Evolutionary conservation across 2,329 filamentous ascomycete species (phyloP), one percentile per base, ranked within the genome.

Genomic region (Penicillium expansum): DNA sequence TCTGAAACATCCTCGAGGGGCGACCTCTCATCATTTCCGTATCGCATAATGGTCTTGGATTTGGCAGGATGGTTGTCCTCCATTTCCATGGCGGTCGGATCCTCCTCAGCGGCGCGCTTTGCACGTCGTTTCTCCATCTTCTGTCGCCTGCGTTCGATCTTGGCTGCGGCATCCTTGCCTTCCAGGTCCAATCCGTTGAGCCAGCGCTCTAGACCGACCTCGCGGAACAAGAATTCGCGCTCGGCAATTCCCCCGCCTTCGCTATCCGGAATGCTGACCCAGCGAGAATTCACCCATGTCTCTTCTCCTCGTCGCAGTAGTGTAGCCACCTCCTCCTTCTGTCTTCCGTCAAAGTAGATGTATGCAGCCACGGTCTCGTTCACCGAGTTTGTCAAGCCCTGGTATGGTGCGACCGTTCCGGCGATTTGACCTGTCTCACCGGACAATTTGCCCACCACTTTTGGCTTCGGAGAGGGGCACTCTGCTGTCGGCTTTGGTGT

Each of bases 361-460:
- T 99, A 99, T 37, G 93, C 94, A 32, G 94, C 94, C 67, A 99
- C 93, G 14, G 94, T 99, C 78, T 99, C 94, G 75, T 97, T 96
- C 55, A 91, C 88, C 32, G 91, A 96, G 59, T 90, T 88, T 20
- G 94, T 97, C 78, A 97, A 86, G 52, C 94, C 91, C 62, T 93
- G 89, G 76, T 99, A 99, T 1, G 93, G 91, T 53, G 84, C 86
- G 60, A 97, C 82, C 37, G 85, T 80, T 39, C 84, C 75, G 53
- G 73, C 72, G 65, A 80, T 81, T 63, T 80, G 81, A 52, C 81
- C 69, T 29, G 75, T 73, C 58, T 78, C 75, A 60, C 81, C 86
- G 22, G 86, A 83, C 29, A 92, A 77, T 50, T 85, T 85, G 32
- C 89, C 90, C 33, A 96, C 92, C 57, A 89, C 84, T 72, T 93